Conservation (phyloP, 495 filamentous ascomycete genomes). For the Copromyces sp. region DNA sequence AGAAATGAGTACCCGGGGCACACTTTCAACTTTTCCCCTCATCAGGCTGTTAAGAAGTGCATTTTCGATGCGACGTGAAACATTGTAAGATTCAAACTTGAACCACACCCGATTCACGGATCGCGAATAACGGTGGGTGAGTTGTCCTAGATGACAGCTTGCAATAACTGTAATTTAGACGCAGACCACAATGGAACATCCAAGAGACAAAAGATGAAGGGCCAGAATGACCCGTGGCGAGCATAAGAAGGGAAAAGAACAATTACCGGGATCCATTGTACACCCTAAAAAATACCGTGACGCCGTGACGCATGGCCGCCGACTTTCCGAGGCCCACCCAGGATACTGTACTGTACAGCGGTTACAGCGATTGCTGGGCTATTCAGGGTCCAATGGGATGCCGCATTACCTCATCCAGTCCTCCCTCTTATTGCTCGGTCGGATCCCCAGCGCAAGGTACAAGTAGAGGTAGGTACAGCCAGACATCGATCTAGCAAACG, state of each 20-base stretch:
- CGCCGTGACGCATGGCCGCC: neutral
- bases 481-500: neutral
- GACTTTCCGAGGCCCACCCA: neutral
- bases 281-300: neutral
- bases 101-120: neutral
- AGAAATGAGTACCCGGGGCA: neutral
- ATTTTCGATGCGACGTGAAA: neutral
- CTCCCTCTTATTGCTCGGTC: neutral
- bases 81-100: neutral
- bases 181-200: neutral
- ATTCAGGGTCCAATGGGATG: neutral
- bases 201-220: neutral
- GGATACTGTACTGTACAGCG: neutral
- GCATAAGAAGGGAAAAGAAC: neutral
- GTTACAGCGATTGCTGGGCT: neutral
- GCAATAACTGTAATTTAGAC: neutral
- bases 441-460: neutral
- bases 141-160: neutral
- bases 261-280: neutral
- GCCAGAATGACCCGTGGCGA: neutral
- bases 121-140: neutral
- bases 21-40: neutral
- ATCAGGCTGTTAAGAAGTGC: neutral
- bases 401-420: neutral
- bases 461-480: neutral